These are phyloP conservation scores for Hygrophorus pudorinus DNA, from an alignment of 768 basidiomycete genomes.

Conservation along the genomic window DNA sequence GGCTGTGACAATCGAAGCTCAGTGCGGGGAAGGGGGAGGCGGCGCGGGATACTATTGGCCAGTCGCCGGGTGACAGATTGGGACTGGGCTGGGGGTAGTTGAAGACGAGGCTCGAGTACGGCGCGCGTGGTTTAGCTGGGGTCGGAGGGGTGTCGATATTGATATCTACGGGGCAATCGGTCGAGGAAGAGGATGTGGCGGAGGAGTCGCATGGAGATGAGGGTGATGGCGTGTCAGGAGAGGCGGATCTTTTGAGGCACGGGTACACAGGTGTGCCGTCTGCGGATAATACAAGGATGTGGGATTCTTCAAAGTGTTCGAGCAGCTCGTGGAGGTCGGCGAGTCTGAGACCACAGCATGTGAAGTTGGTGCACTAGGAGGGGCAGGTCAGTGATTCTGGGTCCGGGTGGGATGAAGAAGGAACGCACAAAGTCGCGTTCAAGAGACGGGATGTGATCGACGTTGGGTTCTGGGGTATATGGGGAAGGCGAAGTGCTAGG, in stretches of 20 bases:
- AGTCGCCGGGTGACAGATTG: background rate
- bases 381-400: too few relatives aligned
- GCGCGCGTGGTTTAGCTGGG: background rate
- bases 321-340: constrained; percentile 39
- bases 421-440: constrained; percentile 19
- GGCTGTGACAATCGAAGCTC: background rate
- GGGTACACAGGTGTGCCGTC: constrained; percentile 26
- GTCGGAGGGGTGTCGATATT: background rate
- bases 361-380: constrained; percentile 29
- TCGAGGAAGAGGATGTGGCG: constrained; percentile 6
- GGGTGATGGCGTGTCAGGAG: constrained; percentile 1
- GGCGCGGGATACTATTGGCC: background rate
- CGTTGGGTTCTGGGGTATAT: background rate
- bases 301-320: constrained; percentile 38
- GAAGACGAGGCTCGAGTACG: constrained; percentile 3
- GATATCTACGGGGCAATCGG: background rate
- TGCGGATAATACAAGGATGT: constrained; percentile 15
- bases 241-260: constrained; percentile 1
- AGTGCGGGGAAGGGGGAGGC: background rate
- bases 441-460: constrained; percentile 20
- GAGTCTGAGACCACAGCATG: constrained; percentile 36
- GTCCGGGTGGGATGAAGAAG: too few relatives aligned
- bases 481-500: too few relatives aligned
- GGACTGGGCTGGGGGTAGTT: constrained; percentile 1
- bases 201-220: background rate